A percentile compares a stretch with the other conserved stretches of the same genome.
Conservation (phyloP, 1,284 basidiomycete genomes). For the Cutaneotrichosporon daszewskae region DNA sequence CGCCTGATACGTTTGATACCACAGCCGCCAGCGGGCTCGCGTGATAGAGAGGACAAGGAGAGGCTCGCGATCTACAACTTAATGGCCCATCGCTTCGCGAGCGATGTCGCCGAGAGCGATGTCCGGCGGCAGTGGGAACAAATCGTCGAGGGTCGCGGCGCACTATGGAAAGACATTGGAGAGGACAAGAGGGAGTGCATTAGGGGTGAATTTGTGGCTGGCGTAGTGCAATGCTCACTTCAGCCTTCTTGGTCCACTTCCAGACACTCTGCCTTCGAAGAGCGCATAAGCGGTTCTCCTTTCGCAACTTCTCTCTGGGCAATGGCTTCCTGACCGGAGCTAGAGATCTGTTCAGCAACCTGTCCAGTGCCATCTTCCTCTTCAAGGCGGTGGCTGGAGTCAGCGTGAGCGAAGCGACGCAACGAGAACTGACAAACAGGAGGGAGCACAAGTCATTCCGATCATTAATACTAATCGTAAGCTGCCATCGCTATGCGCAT, state of each 20-base stretch:
- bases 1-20: constrained; percentile 53
- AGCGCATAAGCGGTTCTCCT: constrained; percentile 87
- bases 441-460: constrained; percentile 58
- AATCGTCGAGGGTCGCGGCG: constrained; percentile 83
- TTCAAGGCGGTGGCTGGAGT: constrained; percentile 84
- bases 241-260: constrained; percentile 85
- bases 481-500: not conserved
- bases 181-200: constrained; percentile 77
- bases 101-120: constrained; percentile 60
- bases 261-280: constrained; percentile 78
- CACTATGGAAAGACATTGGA: constrained; percentile 82
- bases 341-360: constrained; percentile 76
- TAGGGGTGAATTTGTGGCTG: constrained; percentile 29
- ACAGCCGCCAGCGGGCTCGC: constrained; percentile 19
- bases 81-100: constrained; percentile 73
- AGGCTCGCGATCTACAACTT: constrained; percentile 63
- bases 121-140: constrained; percentile 87
- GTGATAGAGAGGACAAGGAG: constrained; percentile 27
- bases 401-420: constrained; percentile 21
- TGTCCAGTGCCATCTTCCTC: constrained; percentile 90
- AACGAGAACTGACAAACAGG: constrained; percentile 10
- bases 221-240: not conserved
- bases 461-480: constrained; percentile 85
- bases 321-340: constrained; percentile 86
- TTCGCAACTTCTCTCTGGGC: constrained; percentile 64